Evolutionary conservation across 345 rosid genomes (phyloP).

Genomic region (Syzygium oleosum): DNA sequence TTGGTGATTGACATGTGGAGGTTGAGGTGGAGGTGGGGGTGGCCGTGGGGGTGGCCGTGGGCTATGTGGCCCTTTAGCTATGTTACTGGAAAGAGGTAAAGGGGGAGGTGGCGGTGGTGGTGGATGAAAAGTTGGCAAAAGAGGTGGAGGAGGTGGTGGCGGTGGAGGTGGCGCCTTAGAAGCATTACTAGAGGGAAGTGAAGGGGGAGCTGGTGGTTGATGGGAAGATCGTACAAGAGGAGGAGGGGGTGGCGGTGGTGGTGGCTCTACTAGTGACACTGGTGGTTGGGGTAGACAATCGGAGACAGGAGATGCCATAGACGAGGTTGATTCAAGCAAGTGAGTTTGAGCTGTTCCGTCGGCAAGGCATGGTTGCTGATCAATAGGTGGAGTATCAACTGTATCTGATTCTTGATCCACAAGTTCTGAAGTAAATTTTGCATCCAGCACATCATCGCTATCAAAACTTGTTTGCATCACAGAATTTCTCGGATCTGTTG

Average conservation of each 20-base stretch:
- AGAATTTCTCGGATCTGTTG: conserved; percentile 13
- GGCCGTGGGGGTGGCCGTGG: not conserved
- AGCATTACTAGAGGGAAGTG: not conserved
- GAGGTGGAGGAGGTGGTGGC: conserved; percentile 10
- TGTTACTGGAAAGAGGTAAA: conserved; percentile 6
- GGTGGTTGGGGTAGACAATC: conserved; percentile 4
- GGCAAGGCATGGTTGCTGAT: conserved; percentile 17
- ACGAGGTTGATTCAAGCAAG: conserved; percentile 12
- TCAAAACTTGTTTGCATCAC: conserved; percentile 28
- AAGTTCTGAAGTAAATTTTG: conserved; percentile 24
- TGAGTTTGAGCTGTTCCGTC: conserved; percentile 18
- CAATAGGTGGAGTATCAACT: conserved; percentile 12
- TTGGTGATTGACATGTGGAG: not conserved
- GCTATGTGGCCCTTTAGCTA: not conserved
- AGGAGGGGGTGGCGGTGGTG: not conserved
- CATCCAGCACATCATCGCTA: conserved; percentile 24
- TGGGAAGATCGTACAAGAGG: not conserved
- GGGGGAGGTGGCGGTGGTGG: conserved; percentile 19
- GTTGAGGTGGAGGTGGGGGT: not conserved
- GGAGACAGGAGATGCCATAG: conserved; percentile 5
- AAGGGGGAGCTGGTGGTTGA: conserved; percentile 8
- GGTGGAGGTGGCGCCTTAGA: not conserved
- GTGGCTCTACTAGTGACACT: conserved; percentile 1
- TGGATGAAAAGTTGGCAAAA: conserved; percentile 8
- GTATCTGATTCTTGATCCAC: conserved; percentile 23